Conservation (phyloP, 2,329 filamentous ascomycete species). For the Polychaeton citri region DNA sequence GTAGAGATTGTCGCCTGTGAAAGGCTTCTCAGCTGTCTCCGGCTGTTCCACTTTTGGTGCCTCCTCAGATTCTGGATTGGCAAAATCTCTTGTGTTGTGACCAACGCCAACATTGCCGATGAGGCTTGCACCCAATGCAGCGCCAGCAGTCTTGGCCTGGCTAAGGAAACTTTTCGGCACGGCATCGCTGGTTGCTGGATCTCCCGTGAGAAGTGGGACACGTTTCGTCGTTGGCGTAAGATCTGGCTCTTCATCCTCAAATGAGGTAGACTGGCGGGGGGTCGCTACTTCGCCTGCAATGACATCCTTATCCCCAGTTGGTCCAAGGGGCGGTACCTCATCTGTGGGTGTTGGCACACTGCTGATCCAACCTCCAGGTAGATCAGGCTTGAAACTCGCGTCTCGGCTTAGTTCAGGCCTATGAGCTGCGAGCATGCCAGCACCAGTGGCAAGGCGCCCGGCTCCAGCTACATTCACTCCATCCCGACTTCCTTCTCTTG, state of each 20-base stretch:
- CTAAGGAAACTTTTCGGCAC: slow-evolving; percentile 14
- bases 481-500: slow-evolving; percentile 1
- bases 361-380: slow-evolving; percentile 43
- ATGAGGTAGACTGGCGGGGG: neutral
- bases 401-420: slow-evolving; percentile 1
- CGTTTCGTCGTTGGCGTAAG: slow-evolving; percentile 21
- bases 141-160: slow-evolving; percentile 33
- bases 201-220: neutral
- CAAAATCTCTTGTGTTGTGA: slow-evolving; percentile 21
- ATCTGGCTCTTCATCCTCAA: slow-evolving; percentile 13
- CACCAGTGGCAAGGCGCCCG: neutral
- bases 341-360: slow-evolving; percentile 28
- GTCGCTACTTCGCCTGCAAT: neutral
- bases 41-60: slow-evolving; percentile 13
- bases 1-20: slow-evolving; percentile 6
- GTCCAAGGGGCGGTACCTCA: slow-evolving; percentile 15
- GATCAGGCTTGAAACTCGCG: slow-evolving; percentile 35
- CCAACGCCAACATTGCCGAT: slow-evolving; percentile 24
- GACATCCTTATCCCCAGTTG: neutral
- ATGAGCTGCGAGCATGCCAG: neutral
- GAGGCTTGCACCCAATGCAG: slow-evolving; percentile 34
- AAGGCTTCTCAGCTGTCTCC: slow-evolving; percentile 8
- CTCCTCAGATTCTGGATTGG: slow-evolving; percentile 6
- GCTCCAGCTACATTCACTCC: slow-evolving; percentile 1
- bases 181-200: slow-evolving; percentile 14